Evolutionary conservation across 345 rosid species (phyloP).

Genomic region (Nasturtium officinale): DNA sequence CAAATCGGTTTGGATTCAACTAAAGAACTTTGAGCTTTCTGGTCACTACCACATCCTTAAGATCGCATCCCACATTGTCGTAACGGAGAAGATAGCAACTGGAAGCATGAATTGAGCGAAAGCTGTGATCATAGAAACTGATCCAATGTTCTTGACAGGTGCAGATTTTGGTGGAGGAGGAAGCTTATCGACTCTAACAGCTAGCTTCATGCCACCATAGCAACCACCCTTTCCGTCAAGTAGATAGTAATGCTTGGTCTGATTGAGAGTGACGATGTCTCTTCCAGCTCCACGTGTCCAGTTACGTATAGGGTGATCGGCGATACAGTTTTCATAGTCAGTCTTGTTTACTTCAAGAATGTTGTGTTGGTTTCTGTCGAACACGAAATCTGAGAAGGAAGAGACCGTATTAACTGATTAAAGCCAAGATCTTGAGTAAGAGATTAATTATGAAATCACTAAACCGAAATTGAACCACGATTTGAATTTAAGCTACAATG

Average conservation of each 20-base stretch:
- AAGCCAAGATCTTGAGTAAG: background rate
- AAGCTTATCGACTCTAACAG: slow-evolving; percentile 66
- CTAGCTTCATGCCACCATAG: slow-evolving; percentile 77
- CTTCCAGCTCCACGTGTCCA: slow-evolving; percentile 94
- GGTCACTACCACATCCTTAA: slow-evolving; percentile 26
- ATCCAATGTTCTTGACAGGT: slow-evolving; percentile 47
- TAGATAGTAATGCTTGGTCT: slow-evolving; percentile 70
- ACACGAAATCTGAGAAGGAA: slow-evolving; percentile 66
- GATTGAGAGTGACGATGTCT: slow-evolving; percentile 82
- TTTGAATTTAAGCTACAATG: slow-evolving; percentile 7
- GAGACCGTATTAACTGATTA: background rate
- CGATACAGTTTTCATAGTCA: slow-evolving; percentile 65
- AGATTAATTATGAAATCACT: background rate
- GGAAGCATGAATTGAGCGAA: slow-evolving; percentile 31
- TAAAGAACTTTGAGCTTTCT: slow-evolving; percentile 2
- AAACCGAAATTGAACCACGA: slow-evolving; percentile 1
- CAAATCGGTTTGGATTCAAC: slow-evolving; percentile 20
- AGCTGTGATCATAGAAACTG: slow-evolving; percentile 20
- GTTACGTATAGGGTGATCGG: slow-evolving; percentile 71
- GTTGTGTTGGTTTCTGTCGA: slow-evolving; percentile 82
- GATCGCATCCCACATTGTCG: slow-evolving; percentile 30
- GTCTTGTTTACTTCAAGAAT: slow-evolving; percentile 92
- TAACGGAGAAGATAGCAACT: slow-evolving; percentile 15
- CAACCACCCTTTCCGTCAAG: slow-evolving; percentile 92
- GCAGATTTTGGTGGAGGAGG: slow-evolving; percentile 81